Conservation (phyloP, 2,329 filamentous ascomycete species). For the Ophiosphaerella korrae region DNA sequence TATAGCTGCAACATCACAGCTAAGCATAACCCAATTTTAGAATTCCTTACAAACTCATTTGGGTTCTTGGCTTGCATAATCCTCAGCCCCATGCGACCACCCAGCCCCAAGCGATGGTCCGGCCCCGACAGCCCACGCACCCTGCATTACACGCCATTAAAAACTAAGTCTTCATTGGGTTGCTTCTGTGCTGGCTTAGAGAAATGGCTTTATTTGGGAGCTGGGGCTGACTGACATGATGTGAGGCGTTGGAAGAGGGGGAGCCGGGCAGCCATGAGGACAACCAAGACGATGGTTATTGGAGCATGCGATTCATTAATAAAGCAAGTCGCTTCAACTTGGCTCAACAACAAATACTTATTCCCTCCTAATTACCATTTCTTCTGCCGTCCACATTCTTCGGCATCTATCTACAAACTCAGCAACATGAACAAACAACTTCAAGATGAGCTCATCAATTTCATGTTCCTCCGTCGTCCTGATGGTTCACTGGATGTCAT, state of each 20-base stretch:
- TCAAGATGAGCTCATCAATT: constrained; percentile 15
- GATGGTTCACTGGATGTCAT: constrained; percentile 12
- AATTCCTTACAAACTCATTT: not conserved
- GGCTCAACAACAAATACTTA: not conserved
- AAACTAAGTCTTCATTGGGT: no score
- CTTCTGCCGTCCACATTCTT: no score
- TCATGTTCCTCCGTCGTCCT: constrained; percentile 12
- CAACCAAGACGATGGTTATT: no score
- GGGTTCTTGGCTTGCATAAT: not conserved
- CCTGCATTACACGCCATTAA: not conserved
- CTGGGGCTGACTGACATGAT: not conserved
- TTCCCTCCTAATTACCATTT: not conserved
- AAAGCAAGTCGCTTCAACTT: no score
- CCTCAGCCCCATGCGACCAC: not conserved
- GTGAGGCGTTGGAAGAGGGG: no score
- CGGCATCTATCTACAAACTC: no score
- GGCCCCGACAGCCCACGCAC: not conserved
- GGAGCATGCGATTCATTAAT: no score
- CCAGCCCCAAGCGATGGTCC: not conserved
- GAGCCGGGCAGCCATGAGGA: no score
- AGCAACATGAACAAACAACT: constrained; percentile 11
- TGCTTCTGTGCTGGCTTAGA: no score
- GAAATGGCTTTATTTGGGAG: not conserved
- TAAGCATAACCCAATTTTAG: not conserved
- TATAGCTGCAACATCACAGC: no score